Percentiles rank a stretch among this genome's conserved stretches.
These are phyloP conservation scores for Coemansia sp. DNA, from an alignment of 192 early-diverging fungal genomes.

Conservation along the genomic window DNA sequence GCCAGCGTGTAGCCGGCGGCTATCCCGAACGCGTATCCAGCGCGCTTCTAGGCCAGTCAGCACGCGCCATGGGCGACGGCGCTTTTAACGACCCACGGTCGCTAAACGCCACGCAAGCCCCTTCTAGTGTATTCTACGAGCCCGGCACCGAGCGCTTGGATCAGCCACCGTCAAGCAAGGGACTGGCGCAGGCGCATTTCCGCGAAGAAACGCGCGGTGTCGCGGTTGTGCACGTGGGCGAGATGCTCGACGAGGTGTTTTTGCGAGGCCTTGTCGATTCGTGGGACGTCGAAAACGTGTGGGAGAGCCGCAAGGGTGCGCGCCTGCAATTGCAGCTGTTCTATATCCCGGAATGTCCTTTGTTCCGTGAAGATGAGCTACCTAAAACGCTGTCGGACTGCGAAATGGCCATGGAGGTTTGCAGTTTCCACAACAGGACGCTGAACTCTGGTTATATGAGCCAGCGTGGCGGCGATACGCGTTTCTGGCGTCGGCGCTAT, in stretches of 20 bases:
- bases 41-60: slow-evolving; percentile 15
- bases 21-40: slow-evolving; percentile 31
- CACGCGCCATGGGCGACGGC: neutral
- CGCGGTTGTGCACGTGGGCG: slow-evolving; percentile 51
- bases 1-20: slow-evolving; percentile 2
- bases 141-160: slow-evolving; percentile 20
- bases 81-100: slow-evolving; percentile 41
- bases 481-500: slow-evolving; percentile 58
- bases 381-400: slow-evolving; percentile 53
- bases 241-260: slow-evolving; percentile 55
- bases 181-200: slow-evolving; percentile 40
- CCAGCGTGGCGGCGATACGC: slow-evolving; percentile 57
- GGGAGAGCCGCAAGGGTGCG: slow-evolving; percentile 52
- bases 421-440: slow-evolving; percentile 56
- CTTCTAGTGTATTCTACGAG: slow-evolving; percentile 53
- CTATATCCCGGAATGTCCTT: slow-evolving; percentile 52
- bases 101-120: slow-evolving; percentile 44
- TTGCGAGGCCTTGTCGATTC: slow-evolving; percentile 49
- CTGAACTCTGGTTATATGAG: slow-evolving; percentile 55
- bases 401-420: slow-evolving; percentile 55
- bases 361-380: slow-evolving; percentile 55
- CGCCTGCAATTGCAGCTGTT: slow-evolving; percentile 55
- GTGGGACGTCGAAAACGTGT: slow-evolving; percentile 57
- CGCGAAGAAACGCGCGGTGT: slow-evolving; percentile 57
- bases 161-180: slow-evolving; percentile 28